Conservation (phyloP, 331 rosid genomes). For the Rosa hybrid region DNA sequence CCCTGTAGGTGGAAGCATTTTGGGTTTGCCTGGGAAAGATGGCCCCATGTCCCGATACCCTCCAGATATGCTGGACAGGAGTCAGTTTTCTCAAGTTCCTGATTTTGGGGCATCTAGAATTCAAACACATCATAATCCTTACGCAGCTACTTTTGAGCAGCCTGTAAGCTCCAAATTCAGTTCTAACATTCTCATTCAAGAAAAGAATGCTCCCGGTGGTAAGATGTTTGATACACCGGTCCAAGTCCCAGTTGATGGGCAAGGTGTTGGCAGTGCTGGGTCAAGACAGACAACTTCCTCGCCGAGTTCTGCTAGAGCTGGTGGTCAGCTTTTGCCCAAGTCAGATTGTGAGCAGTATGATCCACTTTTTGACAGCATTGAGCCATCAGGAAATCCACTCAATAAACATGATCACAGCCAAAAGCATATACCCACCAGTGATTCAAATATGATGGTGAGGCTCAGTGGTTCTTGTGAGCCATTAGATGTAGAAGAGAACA, state of each 20-base stretch:
- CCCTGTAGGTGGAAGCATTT: constrained; percentile 50
- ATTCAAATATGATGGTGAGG: constrained; percentile 49
- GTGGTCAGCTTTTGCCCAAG: constrained; percentile 48
- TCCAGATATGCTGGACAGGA: constrained; percentile 52
- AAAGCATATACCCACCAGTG: constrained; percentile 55
- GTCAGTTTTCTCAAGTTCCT: constrained; percentile 41
- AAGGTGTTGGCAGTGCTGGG: constrained; percentile 50
- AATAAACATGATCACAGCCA: constrained; percentile 50
- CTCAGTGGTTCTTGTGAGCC: constrained; percentile 55
- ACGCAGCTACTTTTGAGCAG: constrained; percentile 85
- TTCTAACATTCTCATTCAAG: constrained; percentile 52
- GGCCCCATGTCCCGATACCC: constrained; percentile 47
- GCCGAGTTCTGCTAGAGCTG: constrained; percentile 54
- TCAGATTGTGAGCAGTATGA: constrained; percentile 75
- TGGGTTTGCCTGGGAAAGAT: constrained; percentile 49
- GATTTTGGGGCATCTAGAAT: constrained; percentile 61
- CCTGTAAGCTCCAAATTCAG: constrained; percentile 68
- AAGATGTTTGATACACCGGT: constrained; percentile 44
- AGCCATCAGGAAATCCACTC: constrained; percentile 55
- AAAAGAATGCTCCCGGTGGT: constrained; percentile 38
- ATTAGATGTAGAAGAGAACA: constrained; percentile 60
- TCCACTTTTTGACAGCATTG: constrained; percentile 89
- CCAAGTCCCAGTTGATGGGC: constrained; percentile 39
- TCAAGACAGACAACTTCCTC: constrained; percentile 56
- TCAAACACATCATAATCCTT: constrained; percentile 75